These are phyloP conservation scores for Lasiodiplodia citricola DNA, from an alignment of 2,329 filamentous ascomycete genomes.

Conservation along the genomic window DNA sequence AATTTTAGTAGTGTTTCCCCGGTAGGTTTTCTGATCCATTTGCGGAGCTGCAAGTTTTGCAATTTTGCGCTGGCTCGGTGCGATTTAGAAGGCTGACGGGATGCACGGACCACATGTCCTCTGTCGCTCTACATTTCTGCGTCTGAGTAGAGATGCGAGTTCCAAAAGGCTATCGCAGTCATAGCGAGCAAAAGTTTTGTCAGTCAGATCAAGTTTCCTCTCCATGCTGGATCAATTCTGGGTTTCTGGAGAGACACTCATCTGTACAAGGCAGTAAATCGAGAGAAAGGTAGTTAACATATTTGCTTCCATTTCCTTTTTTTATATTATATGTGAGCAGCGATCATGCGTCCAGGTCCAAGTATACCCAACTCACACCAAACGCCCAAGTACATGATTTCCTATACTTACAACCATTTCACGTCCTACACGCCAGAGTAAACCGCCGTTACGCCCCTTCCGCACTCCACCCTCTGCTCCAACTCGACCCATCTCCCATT, in stretches of 20 bases:
- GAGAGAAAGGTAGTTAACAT: neutral
- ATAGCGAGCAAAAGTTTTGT: neutral
- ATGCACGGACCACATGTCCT: neutral
- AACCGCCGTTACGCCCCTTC: conserved; percentile 78
- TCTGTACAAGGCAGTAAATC: neutral
- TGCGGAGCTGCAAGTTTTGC: neutral
- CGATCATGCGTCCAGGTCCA: neutral
- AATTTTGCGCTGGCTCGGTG: neutral
- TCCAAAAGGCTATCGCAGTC: neutral
- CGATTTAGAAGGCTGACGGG: no score
- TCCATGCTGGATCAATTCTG: neutral
- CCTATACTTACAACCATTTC: neutral
- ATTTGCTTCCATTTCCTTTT: neutral
- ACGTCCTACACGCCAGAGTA: conserved; percentile 67
- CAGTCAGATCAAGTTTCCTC: neutral
- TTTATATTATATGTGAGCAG: neutral
- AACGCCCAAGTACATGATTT: neutral
- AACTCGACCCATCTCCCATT: conserved; percentile 73
- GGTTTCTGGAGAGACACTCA: neutral
- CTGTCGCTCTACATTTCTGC: neutral
- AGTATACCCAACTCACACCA: neutral
- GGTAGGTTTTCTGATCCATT: neutral
- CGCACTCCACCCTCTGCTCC: conserved; percentile 89
- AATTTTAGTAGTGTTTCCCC: neutral
- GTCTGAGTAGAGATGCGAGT: neutral